Evolutionary conservation across 2,329 filamentous ascomycete genomes (phyloP).

Genomic region (Claviceps pazoutovae): DNA sequence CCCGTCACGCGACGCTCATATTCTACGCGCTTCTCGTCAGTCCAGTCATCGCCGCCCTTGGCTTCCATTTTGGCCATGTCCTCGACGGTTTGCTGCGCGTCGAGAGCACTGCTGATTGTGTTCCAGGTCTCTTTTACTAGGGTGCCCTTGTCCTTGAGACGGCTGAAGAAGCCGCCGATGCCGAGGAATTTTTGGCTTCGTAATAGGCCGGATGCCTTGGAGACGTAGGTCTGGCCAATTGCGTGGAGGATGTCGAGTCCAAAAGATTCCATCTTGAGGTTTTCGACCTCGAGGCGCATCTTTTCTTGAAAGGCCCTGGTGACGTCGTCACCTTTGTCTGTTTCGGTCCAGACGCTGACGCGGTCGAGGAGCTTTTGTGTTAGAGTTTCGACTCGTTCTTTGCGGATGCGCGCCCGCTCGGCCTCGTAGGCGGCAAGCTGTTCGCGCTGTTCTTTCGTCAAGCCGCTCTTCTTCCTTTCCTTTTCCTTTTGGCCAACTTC

Average conservation of each 20-base stretch:
- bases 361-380: slow-evolving; percentile 76
- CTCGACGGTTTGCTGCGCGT: slow-evolving; percentile 96
- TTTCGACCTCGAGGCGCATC: slow-evolving; percentile 87
- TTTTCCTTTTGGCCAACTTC: slow-evolving; percentile 44
- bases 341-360: slow-evolving; percentile 92
- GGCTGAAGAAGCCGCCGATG: slow-evolving; percentile 85
- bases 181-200: slow-evolving; percentile 96
- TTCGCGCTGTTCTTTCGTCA: slow-evolving; percentile 86
- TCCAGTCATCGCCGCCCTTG: slow-evolving; percentile 92
- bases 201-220: slow-evolving; percentile 74
- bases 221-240: slow-evolving; percentile 79
- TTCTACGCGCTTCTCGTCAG: slow-evolving; percentile 89
- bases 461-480: slow-evolving; percentile 77
- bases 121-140: slow-evolving; percentile 98
- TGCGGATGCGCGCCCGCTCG: slow-evolving; percentile 68
- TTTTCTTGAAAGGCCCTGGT: slow-evolving; percentile 87
- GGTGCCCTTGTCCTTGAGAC: slow-evolving; percentile 90
- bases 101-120: slow-evolving; percentile 89
- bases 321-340: slow-evolving; percentile 74
- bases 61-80: slow-evolving; percentile 97
- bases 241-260: slow-evolving; percentile 92
- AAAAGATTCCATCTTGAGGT: slow-evolving; percentile 98
- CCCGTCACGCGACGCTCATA: slow-evolving; percentile 93
- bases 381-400: slow-evolving; percentile 80
- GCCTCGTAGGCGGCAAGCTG: slow-evolving; percentile 78